Evolutionary conservation across 1,284 basidiomycete genomes (phyloP).

Genomic region (Retiboletus flavoniger): DNA sequence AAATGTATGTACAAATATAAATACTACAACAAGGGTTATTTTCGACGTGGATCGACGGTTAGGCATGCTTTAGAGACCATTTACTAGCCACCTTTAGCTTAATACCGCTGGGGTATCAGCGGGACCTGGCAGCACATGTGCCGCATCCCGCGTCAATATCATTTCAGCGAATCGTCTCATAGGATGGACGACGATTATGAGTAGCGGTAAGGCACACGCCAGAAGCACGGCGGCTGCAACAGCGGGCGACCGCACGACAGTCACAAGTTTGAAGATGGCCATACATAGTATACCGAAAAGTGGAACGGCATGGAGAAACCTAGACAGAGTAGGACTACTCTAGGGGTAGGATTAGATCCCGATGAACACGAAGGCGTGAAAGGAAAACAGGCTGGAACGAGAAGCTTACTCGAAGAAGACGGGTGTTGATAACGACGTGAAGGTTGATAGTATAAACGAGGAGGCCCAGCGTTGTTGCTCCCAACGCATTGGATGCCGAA

Average conservation of each 20-base stretch:
- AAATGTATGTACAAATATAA: conserved; percentile 5
- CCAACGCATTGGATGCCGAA: conserved; percentile 22
- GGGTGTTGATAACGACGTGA: conserved; percentile 19
- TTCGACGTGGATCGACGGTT: neutral
- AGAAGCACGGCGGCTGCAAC: conserved; percentile 21
- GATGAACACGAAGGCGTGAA: neutral
- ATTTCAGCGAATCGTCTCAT: conserved; percentile 3
- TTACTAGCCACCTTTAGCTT: neutral
- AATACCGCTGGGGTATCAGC: neutral
- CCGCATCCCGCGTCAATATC: neutral
- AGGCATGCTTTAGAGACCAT: neutral
- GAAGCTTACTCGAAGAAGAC: conserved; percentile 22
- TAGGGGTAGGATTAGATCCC: conserved; percentile 2
- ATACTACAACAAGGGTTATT: conserved; percentile 4
- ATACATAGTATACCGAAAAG: conserved; percentile 30
- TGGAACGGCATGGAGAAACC: conserved; percentile 28
- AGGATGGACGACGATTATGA: conserved; percentile 13
- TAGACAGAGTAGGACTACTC: conserved; percentile 17
- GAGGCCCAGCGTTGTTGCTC: conserved; percentile 27
- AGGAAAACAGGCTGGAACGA: neutral
- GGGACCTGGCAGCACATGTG: neutral
- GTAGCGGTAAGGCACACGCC: conserved; percentile 22
- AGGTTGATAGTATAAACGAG: conserved; percentile 33
- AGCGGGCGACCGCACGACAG: conserved; percentile 22
- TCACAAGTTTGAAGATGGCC: conserved; percentile 17